Conservation (phyloP, 2,329 filamentous ascomycete genomes). For the Colletotrichum sp. region DNA sequence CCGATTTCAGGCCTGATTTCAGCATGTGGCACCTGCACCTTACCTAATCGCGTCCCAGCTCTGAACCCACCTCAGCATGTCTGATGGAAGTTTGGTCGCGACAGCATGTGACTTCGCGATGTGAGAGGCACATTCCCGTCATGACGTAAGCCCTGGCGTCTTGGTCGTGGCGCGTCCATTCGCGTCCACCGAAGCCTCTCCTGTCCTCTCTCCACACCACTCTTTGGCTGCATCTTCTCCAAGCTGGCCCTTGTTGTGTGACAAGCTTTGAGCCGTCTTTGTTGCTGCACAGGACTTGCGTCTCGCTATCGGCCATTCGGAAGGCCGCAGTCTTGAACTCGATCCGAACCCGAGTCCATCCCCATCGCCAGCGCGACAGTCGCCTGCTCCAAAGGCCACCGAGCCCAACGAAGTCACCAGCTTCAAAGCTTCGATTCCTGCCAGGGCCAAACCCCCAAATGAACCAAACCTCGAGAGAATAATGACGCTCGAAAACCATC, state of each 20-base stretch:
- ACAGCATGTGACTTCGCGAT: background rate
- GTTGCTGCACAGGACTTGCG: background rate
- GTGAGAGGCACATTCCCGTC: background rate
- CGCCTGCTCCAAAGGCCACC: background rate
- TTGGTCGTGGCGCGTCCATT: background rate
- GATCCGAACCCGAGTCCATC: background rate
- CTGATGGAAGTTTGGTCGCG: too few species aligned
- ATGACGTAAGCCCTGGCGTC: background rate
- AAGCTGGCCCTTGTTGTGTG: background rate
- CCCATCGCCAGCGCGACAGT: background rate
- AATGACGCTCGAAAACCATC: background rate
- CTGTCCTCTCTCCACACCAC: background rate
- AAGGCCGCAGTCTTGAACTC: background rate
- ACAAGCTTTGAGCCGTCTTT: background rate
- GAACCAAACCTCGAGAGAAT: background rate
- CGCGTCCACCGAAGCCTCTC: background rate
- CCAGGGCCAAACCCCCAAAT: background rate
- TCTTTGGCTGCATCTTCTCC: background rate
- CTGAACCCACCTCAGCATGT: background rate
- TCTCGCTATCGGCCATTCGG: background rate
- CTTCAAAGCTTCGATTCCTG: background rate
- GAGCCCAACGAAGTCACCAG: background rate
- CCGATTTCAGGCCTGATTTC: background rate
- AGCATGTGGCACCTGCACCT: background rate
- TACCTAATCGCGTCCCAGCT: background rate